phyloP scores from a whole-genome alignment of 352 stramenopile genomes.

The Phytophthora idaei region DNA sequence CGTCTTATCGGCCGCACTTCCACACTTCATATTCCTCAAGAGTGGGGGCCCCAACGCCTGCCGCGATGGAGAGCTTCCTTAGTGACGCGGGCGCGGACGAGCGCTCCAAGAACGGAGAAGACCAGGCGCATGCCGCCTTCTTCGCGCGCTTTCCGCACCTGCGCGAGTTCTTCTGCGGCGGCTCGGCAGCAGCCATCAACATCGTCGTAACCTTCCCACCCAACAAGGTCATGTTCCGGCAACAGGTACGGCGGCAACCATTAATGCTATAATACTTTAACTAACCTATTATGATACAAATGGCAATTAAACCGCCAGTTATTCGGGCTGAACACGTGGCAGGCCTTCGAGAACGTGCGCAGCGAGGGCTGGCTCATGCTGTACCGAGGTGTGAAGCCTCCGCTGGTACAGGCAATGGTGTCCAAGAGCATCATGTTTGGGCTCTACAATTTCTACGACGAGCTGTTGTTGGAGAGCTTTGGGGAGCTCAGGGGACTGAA shows the following conservation, averaged over 20 bases:
- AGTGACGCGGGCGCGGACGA: constrained; percentile 23
- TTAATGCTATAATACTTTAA: background rate
- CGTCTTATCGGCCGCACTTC: background rate
- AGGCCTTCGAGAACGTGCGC: constrained; percentile 75
- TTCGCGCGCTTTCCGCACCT: constrained; percentile 70
- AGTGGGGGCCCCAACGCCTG: constrained; percentile 2
- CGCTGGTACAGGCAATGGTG: constrained; percentile 82
- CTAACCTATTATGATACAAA: background rate
- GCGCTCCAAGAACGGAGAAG: constrained; percentile 4
- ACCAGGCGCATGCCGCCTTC: constrained; percentile 26
- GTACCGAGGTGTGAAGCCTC: constrained; percentile 86
- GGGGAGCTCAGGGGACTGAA: constrained; percentile 52
- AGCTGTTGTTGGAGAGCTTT: constrained; percentile 52
- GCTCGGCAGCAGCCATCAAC: constrained; percentile 84
- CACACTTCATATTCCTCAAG: constrained; percentile 4
- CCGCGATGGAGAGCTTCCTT: constrained; percentile 36
- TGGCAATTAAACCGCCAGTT: constrained; percentile 35
- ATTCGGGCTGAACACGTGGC: constrained; percentile 72
- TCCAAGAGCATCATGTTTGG: constrained; percentile 93
- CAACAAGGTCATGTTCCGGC: constrained; percentile 92
- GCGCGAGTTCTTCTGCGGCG: constrained; percentile 84
- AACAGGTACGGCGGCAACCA: constrained; percentile 63
- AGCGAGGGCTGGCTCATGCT: constrained; percentile 68
- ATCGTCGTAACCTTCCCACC: constrained; percentile 88
- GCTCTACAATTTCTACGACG: constrained; percentile 88